Conservation (phyloP, 345 rosid genomes). For the Turnera subulata region DNA sequence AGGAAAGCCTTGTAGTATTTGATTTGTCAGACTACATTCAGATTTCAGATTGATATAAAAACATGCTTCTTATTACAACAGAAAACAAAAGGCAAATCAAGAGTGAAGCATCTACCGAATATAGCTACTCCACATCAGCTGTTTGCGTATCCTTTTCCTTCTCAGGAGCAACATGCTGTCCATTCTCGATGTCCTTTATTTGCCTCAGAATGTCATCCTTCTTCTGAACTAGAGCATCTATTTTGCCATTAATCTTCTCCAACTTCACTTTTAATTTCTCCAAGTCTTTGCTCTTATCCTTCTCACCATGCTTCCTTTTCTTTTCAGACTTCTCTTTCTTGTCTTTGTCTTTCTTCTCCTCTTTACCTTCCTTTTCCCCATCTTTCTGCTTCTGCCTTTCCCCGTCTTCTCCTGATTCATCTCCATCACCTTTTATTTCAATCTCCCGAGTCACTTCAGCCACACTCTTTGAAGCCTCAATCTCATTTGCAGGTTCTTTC, state of each 20-base stretch:
- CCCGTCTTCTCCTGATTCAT: slow-evolving; percentile 26
- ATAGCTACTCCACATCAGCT: slow-evolving; percentile 2
- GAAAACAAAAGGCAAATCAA: background rate
- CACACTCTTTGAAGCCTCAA: slow-evolving; percentile 3
- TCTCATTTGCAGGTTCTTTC: slow-evolving; percentile 14
- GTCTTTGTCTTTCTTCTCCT: slow-evolving; percentile 25
- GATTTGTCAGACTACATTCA: background rate
- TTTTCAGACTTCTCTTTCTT: slow-evolving; percentile 37
- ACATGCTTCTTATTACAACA: too few species aligned
- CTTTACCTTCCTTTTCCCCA: slow-evolving; percentile 20
- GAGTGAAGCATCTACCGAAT: too few species aligned
- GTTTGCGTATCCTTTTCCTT: slow-evolving; percentile 16
- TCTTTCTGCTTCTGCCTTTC: slow-evolving; percentile 21
- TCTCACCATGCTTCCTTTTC: slow-evolving; percentile 43
- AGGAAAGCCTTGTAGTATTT: background rate
- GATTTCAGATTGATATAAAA: too few species aligned
- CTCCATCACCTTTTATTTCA: slow-evolving; percentile 15
- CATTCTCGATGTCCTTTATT: slow-evolving; percentile 52
- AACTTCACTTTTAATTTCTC: slow-evolving; percentile 48
- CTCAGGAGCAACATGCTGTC: slow-evolving; percentile 10
- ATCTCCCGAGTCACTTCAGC: slow-evolving; percentile 29
- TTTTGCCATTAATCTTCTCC: slow-evolving; percentile 53
- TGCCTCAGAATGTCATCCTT: slow-evolving; percentile 49
- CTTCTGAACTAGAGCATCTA: slow-evolving; percentile 43
- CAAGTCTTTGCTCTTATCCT: slow-evolving; percentile 40